Conservation (phyloP, 164 flowering plant genomes). For the Sextonia rubra region DNA sequence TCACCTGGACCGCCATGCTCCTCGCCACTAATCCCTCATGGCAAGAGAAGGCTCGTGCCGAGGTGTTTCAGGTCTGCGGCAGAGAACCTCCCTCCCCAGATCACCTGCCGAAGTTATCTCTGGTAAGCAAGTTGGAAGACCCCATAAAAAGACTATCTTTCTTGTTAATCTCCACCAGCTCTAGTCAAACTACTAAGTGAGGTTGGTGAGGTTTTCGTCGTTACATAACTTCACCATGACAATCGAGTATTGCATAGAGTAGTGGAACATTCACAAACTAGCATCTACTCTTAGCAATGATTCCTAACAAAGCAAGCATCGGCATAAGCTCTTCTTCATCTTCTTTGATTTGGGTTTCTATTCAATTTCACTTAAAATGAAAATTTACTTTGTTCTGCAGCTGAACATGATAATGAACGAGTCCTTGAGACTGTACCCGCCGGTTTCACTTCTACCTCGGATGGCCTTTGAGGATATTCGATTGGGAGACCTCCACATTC, state of each 20-base stretch:
- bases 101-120: constrained; percentile 67
- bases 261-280: too few relatives aligned
- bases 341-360: background rate
- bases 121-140: constrained; percentile 36
- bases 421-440: constrained; percentile 82
- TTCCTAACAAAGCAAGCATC: too few relatives aligned
- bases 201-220: too few relatives aligned
- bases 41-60: constrained; percentile 78
- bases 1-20: constrained; percentile 93
- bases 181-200: too few relatives aligned
- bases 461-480: constrained; percentile 82
- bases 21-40: constrained; percentile 81
- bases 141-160: too few relatives aligned
- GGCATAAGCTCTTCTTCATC: too few relatives aligned
- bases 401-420: constrained; percentile 86
- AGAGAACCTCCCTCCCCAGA: constrained; percentile 53
- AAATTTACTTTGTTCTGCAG: constrained; percentile 34
- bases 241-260: too few relatives aligned
- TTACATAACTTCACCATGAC: too few relatives aligned
- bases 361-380: background rate
- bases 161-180: too few relatives aligned
- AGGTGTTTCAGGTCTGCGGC: constrained; percentile 58
- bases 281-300: too few relatives aligned
- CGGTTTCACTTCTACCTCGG: constrained; percentile 73
- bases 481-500: constrained; percentile 75